Conservation (phyloP, 2,329 filamentous ascomycete genomes). For the Pyrenochaeta sp. region DNA sequence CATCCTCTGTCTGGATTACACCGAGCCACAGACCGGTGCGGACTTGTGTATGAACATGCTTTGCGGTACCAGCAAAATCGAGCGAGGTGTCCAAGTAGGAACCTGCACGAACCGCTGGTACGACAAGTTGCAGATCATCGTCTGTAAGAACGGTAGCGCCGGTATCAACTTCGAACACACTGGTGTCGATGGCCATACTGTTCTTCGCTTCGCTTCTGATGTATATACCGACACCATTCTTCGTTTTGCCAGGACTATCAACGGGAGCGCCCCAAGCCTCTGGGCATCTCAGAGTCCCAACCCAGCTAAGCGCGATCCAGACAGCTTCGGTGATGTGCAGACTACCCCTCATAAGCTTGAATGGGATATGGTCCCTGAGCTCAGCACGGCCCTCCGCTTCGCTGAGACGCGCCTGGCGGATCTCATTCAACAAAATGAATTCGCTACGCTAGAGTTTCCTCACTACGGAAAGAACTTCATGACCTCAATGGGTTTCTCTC, state of each 20-base stretch:
- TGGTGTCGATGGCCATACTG: slow-evolving; percentile 95
- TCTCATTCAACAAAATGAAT: slow-evolving; percentile 95
- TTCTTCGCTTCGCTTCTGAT: slow-evolving; percentile 93
- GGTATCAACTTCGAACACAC: slow-evolving; percentile 99
- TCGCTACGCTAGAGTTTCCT: slow-evolving; percentile 86
- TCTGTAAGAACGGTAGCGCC: slow-evolving; percentile 97
- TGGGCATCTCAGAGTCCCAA: slow-evolving; percentile 93
- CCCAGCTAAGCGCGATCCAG: slow-evolving; percentile 87
- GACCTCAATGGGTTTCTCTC: slow-evolving; percentile 94
- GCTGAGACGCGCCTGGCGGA: slow-evolving; percentile 94
- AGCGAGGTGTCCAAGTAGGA: slow-evolving; percentile 92
- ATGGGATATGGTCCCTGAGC: slow-evolving; percentile 95
- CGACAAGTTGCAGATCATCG: slow-evolving; percentile 98
- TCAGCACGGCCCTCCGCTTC: slow-evolving; percentile 90
- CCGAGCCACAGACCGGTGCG: slow-evolving; percentile 79
- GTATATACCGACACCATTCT: slow-evolving; percentile 98
- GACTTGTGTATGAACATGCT: slow-evolving; percentile 99
- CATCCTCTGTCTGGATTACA: slow-evolving; percentile 89
- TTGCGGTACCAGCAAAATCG: slow-evolving; percentile 89
- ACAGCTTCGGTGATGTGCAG: slow-evolving; percentile 90
- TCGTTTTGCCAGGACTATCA: slow-evolving; percentile 93
- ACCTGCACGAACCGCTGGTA: slow-evolving; percentile 99
- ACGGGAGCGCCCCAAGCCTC: slow-evolving; percentile 86
- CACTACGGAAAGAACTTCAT: slow-evolving; percentile 98
- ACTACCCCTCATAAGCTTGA: slow-evolving; percentile 95